Conservation (phyloP, 75 land plant species). For the Ceratopteris richardii region DNA sequence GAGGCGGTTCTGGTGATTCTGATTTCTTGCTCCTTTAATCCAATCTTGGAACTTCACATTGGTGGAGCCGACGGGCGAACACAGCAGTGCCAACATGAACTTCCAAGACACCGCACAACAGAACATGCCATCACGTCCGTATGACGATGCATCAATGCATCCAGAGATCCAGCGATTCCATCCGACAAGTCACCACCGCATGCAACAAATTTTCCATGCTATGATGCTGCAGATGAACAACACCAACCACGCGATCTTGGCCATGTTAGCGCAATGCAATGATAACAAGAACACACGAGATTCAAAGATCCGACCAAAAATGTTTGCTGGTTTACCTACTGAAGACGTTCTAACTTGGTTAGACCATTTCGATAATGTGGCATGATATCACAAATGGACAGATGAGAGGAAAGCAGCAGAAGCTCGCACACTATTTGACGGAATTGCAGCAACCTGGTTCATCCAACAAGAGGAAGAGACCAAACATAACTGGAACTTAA, state of each 20-base stretch:
- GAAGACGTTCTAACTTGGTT: not conserved
- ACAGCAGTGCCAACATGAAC: not conserved
- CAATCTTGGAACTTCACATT: not conserved
- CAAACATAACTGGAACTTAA: not conserved
- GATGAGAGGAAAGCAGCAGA: not conserved
- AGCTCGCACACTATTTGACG: not conserved
- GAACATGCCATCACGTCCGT: not conserved
- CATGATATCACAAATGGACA: conserved; percentile 1
- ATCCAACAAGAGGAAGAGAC: not conserved
- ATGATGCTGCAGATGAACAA: not conserved
- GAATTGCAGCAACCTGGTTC: not conserved
- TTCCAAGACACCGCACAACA: not conserved
- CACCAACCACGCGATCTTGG: not conserved
- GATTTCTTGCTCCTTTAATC: not conserved
- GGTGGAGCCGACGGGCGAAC: not conserved
- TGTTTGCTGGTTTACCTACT: not conserved
- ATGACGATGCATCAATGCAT: not conserved
- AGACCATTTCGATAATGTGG: not conserved
- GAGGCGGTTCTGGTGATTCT: not conserved
- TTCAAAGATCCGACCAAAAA: not conserved
- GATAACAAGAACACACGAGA: not conserved
- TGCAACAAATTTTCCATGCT: not conserved
- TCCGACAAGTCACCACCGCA: not conserved
- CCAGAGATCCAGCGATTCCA: not conserved
- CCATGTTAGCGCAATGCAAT: not conserved